Conservation (phyloP, 106 monocot genomes). For the Phalaenopsis equestris region DNA sequence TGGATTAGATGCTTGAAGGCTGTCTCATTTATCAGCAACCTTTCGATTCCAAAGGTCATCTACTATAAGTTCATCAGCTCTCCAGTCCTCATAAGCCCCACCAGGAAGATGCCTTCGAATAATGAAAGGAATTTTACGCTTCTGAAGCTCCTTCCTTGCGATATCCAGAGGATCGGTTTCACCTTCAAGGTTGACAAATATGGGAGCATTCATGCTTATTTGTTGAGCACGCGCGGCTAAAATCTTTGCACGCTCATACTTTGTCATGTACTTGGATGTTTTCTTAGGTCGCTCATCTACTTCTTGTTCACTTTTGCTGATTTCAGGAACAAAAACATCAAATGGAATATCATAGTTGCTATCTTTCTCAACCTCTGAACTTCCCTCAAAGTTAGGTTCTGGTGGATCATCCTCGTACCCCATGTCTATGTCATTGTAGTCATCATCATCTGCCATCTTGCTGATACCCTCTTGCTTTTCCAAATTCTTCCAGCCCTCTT, state of each 20-base stretch:
- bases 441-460: too few relatives aligned
- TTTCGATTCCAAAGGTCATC: too few relatives aligned
- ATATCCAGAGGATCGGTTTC: conserved; percentile 57
- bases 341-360: conserved; percentile 68
- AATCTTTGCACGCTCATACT: conserved; percentile 74
- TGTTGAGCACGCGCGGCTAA: conserved; percentile 68
- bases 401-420: conserved; percentile 90
- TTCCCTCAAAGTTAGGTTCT: conserved; percentile 93
- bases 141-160: too few relatives aligned
- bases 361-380: conserved; percentile 62
- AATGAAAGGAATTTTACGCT: too few relatives aligned
- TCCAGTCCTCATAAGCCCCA: too few relatives aligned
- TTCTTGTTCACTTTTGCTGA: conserved; percentile 45
- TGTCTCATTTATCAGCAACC: too few relatives aligned
- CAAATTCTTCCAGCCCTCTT: too few relatives aligned
- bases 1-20: too few relatives aligned
- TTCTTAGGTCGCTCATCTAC: conserved; percentile 33
- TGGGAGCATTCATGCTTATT: conserved; percentile 85
- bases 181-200: conserved; percentile 76
- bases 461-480: too few relatives aligned
- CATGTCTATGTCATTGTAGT: too few relatives aligned
- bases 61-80: too few relatives aligned
- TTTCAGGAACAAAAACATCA: conserved; percentile 44
- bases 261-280: conserved; percentile 78
- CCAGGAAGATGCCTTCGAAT: too few relatives aligned